These are phyloP conservation scores for Diatrype stigma DNA, from an alignment of 2,329 filamentous ascomycete genomes.

Conservation along the genomic window DNA sequence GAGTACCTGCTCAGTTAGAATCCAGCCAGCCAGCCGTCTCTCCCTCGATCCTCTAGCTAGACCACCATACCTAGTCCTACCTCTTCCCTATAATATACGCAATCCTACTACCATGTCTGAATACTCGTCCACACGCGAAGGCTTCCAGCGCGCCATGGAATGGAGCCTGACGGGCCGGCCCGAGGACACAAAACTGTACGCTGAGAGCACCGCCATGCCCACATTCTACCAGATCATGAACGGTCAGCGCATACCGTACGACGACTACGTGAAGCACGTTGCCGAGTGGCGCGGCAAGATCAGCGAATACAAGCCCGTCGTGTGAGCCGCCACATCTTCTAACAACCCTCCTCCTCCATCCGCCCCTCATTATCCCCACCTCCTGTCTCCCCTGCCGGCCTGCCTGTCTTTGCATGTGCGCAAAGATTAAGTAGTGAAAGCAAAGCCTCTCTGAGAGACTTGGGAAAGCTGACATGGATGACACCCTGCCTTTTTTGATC, in stretches of 20 bases:
- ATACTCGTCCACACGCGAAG: slow-evolving; percentile 20
- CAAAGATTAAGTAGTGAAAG: too few relatives aligned
- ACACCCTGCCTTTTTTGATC: not conserved
- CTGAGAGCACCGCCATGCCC: slow-evolving; percentile 6
- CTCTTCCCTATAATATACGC: too few relatives aligned
- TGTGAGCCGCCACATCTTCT: too few relatives aligned
- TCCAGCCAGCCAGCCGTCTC: too few relatives aligned
- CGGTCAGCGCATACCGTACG: slow-evolving; percentile 14
- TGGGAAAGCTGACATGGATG: not conserved
- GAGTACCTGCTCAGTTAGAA: too few relatives aligned
- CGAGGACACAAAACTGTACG: slow-evolving; percentile 11
- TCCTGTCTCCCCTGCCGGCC: too few relatives aligned
- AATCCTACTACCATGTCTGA: slow-evolving; percentile 23
- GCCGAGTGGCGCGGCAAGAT: slow-evolving; percentile 23
- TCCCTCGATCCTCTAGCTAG: too few relatives aligned
- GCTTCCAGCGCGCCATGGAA: slow-evolving; percentile 23
- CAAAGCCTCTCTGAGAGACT: too few relatives aligned
- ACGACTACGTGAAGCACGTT: slow-evolving; percentile 19
- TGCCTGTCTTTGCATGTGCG: too few relatives aligned
- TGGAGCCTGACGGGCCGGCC: slow-evolving; percentile 14
- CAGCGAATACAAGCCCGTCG: slow-evolving; percentile 22
- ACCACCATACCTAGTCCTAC: too few relatives aligned
- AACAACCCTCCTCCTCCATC: too few relatives aligned
- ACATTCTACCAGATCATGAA: slow-evolving; percentile 22
- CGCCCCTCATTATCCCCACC: not conserved